Conservation (phyloP, 176 grass and related monocot species). For the Raddia guianensis region DNA sequence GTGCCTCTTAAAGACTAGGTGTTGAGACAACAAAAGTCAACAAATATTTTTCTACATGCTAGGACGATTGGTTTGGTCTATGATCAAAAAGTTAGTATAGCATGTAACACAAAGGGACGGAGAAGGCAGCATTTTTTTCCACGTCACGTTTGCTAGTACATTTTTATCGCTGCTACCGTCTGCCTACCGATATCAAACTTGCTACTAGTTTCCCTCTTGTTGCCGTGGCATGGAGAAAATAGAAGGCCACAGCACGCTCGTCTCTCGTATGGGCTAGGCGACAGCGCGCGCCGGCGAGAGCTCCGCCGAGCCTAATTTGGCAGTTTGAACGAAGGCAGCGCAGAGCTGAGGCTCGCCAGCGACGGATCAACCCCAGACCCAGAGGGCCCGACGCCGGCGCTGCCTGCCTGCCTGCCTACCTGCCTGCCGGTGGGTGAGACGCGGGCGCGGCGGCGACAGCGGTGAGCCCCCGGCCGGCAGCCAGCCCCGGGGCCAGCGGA, state of each 20-base stretch:
- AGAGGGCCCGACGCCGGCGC: neutral
- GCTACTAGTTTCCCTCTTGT: too few relatives aligned
- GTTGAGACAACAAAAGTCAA: too few relatives aligned
- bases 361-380: conserved; percentile 3
- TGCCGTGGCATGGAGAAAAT: neutral
- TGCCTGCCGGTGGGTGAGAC: conserved; percentile 9
- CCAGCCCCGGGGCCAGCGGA: conserved; percentile 16
- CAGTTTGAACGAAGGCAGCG: neutral
- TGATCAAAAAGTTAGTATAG: too few relatives aligned
- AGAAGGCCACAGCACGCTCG: neutral
- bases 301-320: conserved; percentile 11
- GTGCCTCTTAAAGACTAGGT: too few relatives aligned
- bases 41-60: too few relatives aligned
- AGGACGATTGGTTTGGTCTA: too few relatives aligned
- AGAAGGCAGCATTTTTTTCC: too few relatives aligned
- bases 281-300: neutral
- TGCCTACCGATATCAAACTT: too few relatives aligned
- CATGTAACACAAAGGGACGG: too few relatives aligned
- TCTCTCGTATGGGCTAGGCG: neutral
- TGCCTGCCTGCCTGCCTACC: neutral
- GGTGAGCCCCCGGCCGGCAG: neutral
- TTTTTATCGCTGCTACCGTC: too few relatives aligned
- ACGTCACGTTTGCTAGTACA: too few relatives aligned
- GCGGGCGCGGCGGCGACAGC: conserved; percentile 15
- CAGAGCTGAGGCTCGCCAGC: neutral